phyloP scores from a whole-genome alignment of 2,329 filamentous ascomycete genomes.

The Colletotrichum spinosum region DNA sequence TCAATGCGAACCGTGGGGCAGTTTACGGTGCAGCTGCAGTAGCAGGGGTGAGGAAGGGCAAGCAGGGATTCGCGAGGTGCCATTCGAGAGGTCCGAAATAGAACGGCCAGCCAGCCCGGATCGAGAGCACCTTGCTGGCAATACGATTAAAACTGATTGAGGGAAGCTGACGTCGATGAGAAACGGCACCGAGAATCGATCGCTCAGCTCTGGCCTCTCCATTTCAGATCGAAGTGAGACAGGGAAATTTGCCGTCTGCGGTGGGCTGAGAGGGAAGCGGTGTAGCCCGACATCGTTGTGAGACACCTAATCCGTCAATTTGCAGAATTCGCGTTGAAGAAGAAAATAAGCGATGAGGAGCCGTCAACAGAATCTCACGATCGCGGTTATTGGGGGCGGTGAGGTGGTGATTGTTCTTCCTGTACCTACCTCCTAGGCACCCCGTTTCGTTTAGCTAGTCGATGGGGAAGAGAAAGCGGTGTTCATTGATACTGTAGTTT shows the following conservation, averaged over 20 bases:
- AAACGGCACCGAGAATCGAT: background rate
- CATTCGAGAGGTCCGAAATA: constrained; percentile 29
- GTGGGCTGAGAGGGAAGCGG: too few relatives aligned
- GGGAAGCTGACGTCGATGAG: background rate
- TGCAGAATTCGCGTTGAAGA: constrained; percentile 12
- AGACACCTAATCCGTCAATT: background rate
- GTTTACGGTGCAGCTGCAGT: constrained; percentile 13
- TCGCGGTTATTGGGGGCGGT: background rate
- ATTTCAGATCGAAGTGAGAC: background rate
- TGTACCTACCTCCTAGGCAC: background rate
- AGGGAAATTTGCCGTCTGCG: background rate
- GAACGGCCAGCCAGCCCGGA: background rate
- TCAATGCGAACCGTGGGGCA: constrained; percentile 5
- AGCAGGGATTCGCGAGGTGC: constrained; percentile 10
- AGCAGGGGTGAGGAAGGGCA: constrained; percentile 1
- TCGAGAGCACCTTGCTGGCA: background rate
- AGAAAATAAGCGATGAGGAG: constrained; percentile 7
- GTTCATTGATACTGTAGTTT: background rate
- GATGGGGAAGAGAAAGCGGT: background rate
- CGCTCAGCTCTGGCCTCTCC: too few relatives aligned
- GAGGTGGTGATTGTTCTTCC: constrained; percentile 5
- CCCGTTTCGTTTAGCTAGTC: background rate
- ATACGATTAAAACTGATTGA: background rate
- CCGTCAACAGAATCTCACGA: too few relatives aligned
- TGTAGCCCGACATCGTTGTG: too few relatives aligned